Conservation (phyloP, 2,329 filamentous ascomycete genomes). For the Exophiala alcalophila region DNA sequence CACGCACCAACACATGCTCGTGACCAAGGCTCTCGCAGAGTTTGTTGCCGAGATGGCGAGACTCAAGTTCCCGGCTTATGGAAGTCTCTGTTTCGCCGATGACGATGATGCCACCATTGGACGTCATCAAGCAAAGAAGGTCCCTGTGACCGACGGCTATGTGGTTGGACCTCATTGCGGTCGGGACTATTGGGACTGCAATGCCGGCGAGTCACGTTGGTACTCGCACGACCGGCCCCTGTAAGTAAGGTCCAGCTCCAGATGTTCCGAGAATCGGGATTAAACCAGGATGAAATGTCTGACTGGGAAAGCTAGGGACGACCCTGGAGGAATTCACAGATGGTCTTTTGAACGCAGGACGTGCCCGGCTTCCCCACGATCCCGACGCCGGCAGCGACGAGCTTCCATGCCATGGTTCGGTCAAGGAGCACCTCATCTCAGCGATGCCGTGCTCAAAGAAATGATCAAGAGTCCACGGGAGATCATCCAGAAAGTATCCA, state of each 20-base stretch:
- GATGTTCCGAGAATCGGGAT: background rate
- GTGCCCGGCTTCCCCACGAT: background rate
- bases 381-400: conserved; percentile 3
- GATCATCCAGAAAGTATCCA: background rate
- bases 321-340: background rate
- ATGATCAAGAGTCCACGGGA: too few relatives aligned
- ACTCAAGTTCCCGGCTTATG: conserved; percentile 23
- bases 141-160: background rate
- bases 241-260: background rate
- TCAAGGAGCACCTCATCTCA: background rate
- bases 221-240: background rate
- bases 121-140: too few relatives aligned
- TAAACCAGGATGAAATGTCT: too few relatives aligned
- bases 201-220: too few relatives aligned
- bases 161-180: background rate
- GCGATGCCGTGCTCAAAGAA: conserved; percentile 1
- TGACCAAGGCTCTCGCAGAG: conserved; percentile 23
- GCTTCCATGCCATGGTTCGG: conserved; percentile 1
- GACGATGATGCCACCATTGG: background rate
- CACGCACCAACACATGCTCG: conserved; percentile 31
- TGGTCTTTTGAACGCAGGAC: too few relatives aligned
- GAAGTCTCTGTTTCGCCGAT: conserved; percentile 24
- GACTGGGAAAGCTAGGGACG: background rate
- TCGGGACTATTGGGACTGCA: too few relatives aligned
- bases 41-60: conserved; percentile 20